Evolutionary conservation across 2,329 filamentous ascomycete species (phyloP), one percentile per base, ranked within the genome.

Genomic region (Colletotrichum acutatum): DNA sequence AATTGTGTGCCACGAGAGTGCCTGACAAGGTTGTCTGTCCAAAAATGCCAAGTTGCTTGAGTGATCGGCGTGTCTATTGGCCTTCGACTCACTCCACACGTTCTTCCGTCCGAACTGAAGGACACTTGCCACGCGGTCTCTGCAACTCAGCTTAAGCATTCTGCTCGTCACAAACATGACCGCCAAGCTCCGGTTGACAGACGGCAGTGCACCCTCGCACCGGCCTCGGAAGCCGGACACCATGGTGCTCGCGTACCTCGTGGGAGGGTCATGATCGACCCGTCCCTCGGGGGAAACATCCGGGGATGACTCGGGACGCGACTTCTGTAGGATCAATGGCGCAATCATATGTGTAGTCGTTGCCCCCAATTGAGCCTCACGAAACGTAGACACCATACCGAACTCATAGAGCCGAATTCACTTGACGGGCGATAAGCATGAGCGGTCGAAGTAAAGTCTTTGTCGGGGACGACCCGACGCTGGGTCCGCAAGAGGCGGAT

Each of bases 391-490:
- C 5, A 8, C 14, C 0, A 19, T 19, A 42, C 16, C 37, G 37
- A 42, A 19, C 16, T 14, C 37, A 42, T 42, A 3, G 0, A 8
- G 37, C 37, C 42, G 42, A 19, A n/a, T 2, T 9, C 19, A n/a
- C 19, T 22, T 19, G 19, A 32, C n/a, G 22, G 34, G 49, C 64
- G 68, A 71, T 62, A 68, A 53, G 69, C 22, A 8, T 37, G 12
- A 5, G n/a, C 19, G 30, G 12, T 42, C 37, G 57, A 53, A 52
- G 16, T n/a, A n/a, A 4, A 46, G 57, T 5, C 30, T 19, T 14
- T 19, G 59, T 71, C 69, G 69, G 69, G 8, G 12, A 42, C 22
- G 19, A 28, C n/a, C 69, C 69, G 69, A 72, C 65, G 52, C 42
- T 14, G 16, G 56, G 12, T 46, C 69, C 65, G 52, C 65, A 19